Conservation (phyloP, 805 yeast species). For the Zygoascus tannicola region DNA sequence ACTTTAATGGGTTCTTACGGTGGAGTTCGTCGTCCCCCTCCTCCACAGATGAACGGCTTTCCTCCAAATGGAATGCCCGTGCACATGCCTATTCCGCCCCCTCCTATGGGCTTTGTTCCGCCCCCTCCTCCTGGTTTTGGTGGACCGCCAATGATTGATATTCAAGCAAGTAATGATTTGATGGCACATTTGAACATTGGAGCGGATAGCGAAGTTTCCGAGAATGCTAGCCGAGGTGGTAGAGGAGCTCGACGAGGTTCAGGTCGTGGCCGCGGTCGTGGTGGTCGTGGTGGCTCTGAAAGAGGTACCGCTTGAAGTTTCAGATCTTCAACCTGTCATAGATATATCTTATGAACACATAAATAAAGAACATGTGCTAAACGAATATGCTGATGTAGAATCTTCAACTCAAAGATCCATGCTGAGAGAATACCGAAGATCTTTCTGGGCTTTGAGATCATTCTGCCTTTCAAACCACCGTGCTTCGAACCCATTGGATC, state of each 20-base stretch:
- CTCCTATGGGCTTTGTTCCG: constrained; percentile 24
- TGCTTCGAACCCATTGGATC: constrained; percentile 81
- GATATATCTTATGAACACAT: too few relatives aligned
- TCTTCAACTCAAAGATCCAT: constrained; percentile 6
- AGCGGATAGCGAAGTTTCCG: constrained; percentile 1
- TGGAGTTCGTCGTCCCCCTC: constrained; percentile 12
- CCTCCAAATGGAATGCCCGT: neutral
- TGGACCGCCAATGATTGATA: constrained; percentile 16
- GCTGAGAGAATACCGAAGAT: constrained; percentile 10
- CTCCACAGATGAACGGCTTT: constrained; percentile 10
- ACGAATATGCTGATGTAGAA: too few relatives aligned
- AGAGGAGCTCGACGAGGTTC: constrained; percentile 10
- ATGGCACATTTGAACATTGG: constrained; percentile 18
- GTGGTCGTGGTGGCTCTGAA: constrained; percentile 11
- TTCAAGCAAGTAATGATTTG: constrained; percentile 17
- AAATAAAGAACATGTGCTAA: too few relatives aligned
- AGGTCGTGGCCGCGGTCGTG: constrained; percentile 17
- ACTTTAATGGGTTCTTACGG: constrained; percentile 16
- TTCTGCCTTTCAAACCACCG: constrained; percentile 38
- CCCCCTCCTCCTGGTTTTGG: constrained; percentile 15
- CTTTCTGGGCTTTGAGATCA: constrained; percentile 16
- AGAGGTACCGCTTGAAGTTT: constrained; percentile 1
- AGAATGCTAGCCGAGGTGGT: constrained; percentile 3
- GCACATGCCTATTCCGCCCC: constrained; percentile 13
- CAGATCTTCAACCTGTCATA: too few relatives aligned